These are phyloP conservation scores for Phylloporus rhodoxanthus DNA, from an alignment of 768 basidiomycete species.

Conservation along the genomic window DNA sequence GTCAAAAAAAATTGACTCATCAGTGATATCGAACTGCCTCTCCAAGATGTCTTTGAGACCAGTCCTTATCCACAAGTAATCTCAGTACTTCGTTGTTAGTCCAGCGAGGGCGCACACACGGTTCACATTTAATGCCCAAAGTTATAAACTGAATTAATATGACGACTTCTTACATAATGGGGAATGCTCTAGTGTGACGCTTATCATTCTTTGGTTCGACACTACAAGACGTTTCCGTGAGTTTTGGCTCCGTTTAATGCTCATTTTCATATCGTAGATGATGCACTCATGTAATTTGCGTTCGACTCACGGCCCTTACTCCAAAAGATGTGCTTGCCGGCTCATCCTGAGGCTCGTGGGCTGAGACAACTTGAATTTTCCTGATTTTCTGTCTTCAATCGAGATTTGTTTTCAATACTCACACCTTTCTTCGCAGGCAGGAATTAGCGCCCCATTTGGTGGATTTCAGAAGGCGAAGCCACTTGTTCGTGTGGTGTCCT, in stretches of 20 bases:
- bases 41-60: no score
- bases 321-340: conserved; percentile 77
- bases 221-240: conserved; percentile 5
- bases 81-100: no score
- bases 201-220: neutral
- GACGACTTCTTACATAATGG: no score
- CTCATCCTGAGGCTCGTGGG: conserved; percentile 57
- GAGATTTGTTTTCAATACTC: conserved; percentile 1
- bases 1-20: no score
- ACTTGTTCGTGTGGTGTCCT: conserved; percentile 10
- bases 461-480: conserved; percentile 3
- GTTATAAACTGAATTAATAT: no score
- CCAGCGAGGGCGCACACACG: no score
- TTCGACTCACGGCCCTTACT: conserved; percentile 60
- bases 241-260: conserved; percentile 1
- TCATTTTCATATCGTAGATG: conserved; percentile 25
- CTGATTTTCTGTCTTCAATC: conserved; percentile 37
- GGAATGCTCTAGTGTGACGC: neutral
- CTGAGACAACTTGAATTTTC: conserved; percentile 61
- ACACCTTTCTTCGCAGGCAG: neutral
- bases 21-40: no score
- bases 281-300: conserved; percentile 85
- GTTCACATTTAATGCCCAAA: no score
- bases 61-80: no score
- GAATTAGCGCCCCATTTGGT: neutral